A percentile compares a stretch with the other conserved stretches of the same genome.
Conservation (phyloP, 2,329 filamentous ascomycete species). For the Cercospora zeae-maydis region DNA sequence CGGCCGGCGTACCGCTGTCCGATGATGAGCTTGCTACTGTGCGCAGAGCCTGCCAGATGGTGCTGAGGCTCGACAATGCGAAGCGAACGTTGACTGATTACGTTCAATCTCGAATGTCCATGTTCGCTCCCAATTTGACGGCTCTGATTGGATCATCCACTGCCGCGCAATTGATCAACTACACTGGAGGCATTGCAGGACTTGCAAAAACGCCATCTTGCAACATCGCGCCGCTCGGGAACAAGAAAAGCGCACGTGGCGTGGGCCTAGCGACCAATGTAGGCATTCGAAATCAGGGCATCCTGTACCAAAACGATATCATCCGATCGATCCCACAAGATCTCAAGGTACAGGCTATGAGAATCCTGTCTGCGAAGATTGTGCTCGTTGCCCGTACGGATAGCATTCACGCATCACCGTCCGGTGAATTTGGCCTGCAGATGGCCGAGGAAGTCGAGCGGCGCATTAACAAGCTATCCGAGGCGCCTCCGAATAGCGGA, state of each 20-base stretch:
- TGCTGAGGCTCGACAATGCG: constrained; percentile 78
- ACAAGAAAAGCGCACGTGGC: constrained; percentile 75
- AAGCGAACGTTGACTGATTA: constrained; percentile 87
- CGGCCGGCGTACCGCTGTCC: constrained; percentile 73
- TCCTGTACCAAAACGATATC: constrained; percentile 86
- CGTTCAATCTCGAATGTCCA: constrained; percentile 92
- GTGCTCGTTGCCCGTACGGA: constrained; percentile 91
- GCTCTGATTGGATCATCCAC: constrained; percentile 86
- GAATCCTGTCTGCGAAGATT: constrained; percentile 89
- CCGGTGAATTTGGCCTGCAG: constrained; percentile 78
- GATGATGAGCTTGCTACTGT: constrained; percentile 72
- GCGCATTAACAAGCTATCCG: constrained; percentile 86
- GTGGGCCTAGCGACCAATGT: constrained; percentile 85
- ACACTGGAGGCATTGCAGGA: constrained; percentile 80
- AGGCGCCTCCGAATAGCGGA: constrained; percentile 85
- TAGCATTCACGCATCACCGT: constrained; percentile 72
- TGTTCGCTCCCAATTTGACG: constrained; percentile 92
- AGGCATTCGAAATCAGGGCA: constrained; percentile 85
- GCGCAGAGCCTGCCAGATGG: constrained; percentile 77
- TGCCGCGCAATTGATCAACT: constrained; percentile 93
- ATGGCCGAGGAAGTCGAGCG: constrained; percentile 79
- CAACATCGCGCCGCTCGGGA: constrained; percentile 86
- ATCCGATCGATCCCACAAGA: constrained; percentile 81
- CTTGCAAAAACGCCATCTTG: constrained; percentile 90
- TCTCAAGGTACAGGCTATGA: constrained; percentile 87